A percentile compares a stretch with the other conserved stretches of the same genome.
These are phyloP conservation scores for Bipolaris victoriae DNA, from an alignment of 2,329 filamentous ascomycete genomes.

Conservation along the genomic window DNA sequence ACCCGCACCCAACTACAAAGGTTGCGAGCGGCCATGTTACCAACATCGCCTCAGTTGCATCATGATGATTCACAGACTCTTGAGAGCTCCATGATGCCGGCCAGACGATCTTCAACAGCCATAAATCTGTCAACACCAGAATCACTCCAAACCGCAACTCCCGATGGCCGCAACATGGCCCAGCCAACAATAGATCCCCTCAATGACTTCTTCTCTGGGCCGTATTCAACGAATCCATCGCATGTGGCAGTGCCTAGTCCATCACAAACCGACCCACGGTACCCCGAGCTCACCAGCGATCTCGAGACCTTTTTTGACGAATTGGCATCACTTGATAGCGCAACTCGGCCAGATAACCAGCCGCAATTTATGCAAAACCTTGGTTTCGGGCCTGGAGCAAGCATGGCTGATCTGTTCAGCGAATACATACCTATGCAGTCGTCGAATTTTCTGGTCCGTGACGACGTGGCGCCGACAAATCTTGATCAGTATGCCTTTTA, in stretches of 20 bases:
- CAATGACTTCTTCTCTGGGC: conserved; percentile 19
- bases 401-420: conserved; percentile 61
- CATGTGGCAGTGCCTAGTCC: conserved; percentile 7
- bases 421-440: conserved; percentile 50
- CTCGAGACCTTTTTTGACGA: conserved; percentile 64
- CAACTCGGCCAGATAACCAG: conserved; percentile 61
- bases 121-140: conserved; percentile 29
- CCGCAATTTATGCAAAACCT: conserved; percentile 71
- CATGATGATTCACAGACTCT: neutral
- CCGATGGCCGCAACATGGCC: conserved; percentile 4
- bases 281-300: conserved; percentile 50
- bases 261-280: conserved; percentile 28
- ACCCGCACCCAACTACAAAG: conserved; percentile 27
- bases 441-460: conserved; percentile 39
- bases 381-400: conserved; percentile 67
- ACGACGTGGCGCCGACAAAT: conserved; percentile 20
- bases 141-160: conserved; percentile 23
- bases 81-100: conserved; percentile 7
- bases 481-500: conserved; percentile 39
- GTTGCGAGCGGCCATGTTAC: conserved; percentile 20
- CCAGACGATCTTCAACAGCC: conserved; percentile 1
- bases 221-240: conserved; percentile 9
- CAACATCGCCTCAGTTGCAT: conserved; percentile 18
- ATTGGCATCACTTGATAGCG: conserved; percentile 62
- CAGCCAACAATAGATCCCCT: conserved; percentile 11